Conservation (phyloP, 257 asterid species). For the Solanum etuberosum region DNA sequence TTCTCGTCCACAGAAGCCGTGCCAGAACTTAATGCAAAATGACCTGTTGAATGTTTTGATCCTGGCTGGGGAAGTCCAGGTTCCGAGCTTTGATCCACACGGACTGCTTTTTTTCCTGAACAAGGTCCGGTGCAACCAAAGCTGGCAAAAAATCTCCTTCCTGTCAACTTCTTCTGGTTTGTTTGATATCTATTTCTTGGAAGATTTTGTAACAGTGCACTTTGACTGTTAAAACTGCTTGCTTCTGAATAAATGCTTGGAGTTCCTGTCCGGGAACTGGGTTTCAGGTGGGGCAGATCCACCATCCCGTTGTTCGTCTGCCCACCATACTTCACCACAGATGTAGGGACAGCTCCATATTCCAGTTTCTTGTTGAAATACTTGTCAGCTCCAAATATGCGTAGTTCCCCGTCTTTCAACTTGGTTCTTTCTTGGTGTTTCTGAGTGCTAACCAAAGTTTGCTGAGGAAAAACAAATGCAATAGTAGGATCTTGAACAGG, state of each 20-base stretch:
- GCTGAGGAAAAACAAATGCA: slow-evolving; percentile 26
- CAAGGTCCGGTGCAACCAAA: slow-evolving; percentile 52
- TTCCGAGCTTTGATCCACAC: not conserved
- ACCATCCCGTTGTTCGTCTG: not conserved
- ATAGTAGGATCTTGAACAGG: slow-evolving; percentile 34
- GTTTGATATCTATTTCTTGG: slow-evolving; percentile 6
- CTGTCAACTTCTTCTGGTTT: slow-evolving; percentile 29
- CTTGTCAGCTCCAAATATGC: slow-evolving; percentile 51
- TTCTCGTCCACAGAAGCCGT: not conserved
- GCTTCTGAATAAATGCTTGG: slow-evolving; percentile 40
- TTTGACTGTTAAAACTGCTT: slow-evolving; percentile 46
- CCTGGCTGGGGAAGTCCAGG: slow-evolving; percentile 3
- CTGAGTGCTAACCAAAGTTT: not conserved
- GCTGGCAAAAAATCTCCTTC: slow-evolving; percentile 27
- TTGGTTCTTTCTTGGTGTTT: slow-evolving; percentile 6
- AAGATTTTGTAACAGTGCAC: slow-evolving; percentile 14
- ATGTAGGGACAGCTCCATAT: not conserved
- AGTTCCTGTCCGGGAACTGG: slow-evolving; percentile 17
- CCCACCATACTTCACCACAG: not conserved
- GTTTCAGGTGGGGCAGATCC: not conserved
- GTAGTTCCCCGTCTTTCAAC: slow-evolving; percentile 29
- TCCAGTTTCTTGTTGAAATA: slow-evolving; percentile 57
- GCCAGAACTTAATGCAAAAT: not conserved
- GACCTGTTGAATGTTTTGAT: slow-evolving; percentile 1
- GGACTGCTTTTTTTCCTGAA: slow-evolving; percentile 33